Conservation (phyloP, 2,329 filamentous ascomycete species). For the Nigrospora oryzae region DNA sequence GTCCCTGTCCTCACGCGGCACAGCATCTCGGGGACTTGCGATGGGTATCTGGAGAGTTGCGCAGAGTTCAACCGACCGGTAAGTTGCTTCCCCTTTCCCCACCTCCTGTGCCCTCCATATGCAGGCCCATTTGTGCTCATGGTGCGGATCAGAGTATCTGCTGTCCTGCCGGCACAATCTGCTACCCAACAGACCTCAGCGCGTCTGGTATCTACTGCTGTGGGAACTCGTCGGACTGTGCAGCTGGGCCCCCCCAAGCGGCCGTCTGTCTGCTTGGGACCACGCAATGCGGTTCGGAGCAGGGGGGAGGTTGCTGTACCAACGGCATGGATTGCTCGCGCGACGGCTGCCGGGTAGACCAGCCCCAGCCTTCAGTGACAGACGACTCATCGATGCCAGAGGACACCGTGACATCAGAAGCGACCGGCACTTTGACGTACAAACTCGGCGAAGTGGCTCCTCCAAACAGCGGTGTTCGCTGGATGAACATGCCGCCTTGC, state of each 20-base stretch:
- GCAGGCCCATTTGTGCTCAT: too few relatives aligned
- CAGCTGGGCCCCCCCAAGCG: slow-evolving; percentile 1
- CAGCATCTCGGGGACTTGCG: too few relatives aligned
- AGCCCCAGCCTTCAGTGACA: slow-evolving; percentile 4
- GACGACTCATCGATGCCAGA: not conserved
- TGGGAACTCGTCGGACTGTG: slow-evolving; percentile 1
- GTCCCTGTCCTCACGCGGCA: too few relatives aligned
- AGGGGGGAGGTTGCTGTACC: slow-evolving; percentile 13
- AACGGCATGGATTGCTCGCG: slow-evolving; percentile 6
- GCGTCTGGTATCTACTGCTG: slow-evolving; percentile 14
- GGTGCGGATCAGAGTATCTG: slow-evolving; percentile 9
- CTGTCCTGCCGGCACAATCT: slow-evolving; percentile 9
- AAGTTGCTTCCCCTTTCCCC: too few relatives aligned
- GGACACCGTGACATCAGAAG: not conserved
- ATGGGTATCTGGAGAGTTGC: too few relatives aligned
- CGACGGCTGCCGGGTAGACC: slow-evolving; percentile 9
- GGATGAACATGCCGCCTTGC: too few relatives aligned
- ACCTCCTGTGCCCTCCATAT: too few relatives aligned
- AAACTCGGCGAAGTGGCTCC: slow-evolving; percentile 4
- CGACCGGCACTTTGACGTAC: not conserved
- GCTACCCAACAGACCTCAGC: slow-evolving; percentile 10
- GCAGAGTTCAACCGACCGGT: too few relatives aligned
- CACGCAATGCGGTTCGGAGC: slow-evolving; percentile 5
- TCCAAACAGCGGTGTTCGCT: too few relatives aligned
- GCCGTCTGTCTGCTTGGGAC: slow-evolving; percentile 6